Conservation (phyloP, 2,329 filamentous ascomycete genomes). For the Cryoendolithus antarcticus region DNA sequence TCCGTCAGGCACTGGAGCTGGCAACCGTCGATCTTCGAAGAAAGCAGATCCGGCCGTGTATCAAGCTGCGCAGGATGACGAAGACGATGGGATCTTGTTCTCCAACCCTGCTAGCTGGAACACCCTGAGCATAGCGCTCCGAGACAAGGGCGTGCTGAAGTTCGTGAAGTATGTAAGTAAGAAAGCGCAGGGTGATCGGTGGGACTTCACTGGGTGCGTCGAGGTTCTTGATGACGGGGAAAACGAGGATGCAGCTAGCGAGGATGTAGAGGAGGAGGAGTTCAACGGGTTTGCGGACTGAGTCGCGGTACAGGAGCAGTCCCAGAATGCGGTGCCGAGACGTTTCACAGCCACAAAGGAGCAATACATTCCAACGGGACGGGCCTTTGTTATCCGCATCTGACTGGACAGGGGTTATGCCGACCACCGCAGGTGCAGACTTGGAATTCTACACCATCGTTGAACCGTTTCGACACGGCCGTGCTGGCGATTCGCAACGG, state of each 20-base stretch:
- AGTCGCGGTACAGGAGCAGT: too few species aligned
- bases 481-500: too few species aligned
- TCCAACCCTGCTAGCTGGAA: constrained; percentile 70
- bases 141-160: constrained; percentile 73
- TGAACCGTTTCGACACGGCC: too few species aligned
- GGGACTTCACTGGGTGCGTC: constrained; percentile 77
- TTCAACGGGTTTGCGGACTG: too few species aligned
- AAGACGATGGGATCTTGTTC: constrained; percentile 65
- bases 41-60: constrained; percentile 72
- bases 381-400: too few species aligned
- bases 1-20: constrained; percentile 33
- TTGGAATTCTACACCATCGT: too few species aligned
- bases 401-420: too few species aligned
- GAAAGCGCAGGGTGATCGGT: constrained; percentile 73
- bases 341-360: too few species aligned
- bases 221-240: too few species aligned
- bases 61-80: constrained; percentile 53
- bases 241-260: constrained; percentile 10
- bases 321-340: too few species aligned
- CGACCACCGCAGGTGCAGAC: too few species aligned
- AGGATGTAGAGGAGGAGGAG: neutral
- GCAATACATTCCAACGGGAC: too few species aligned
- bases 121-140: constrained; percentile 75
- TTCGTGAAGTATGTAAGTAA: constrained; percentile 94
- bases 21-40: constrained; percentile 28